Evolutionary conservation across 371 early-diverging fungal species (phyloP), one percentile per base, ranked within the genome.

Genomic region (Cladochytrium tenue): DNA sequence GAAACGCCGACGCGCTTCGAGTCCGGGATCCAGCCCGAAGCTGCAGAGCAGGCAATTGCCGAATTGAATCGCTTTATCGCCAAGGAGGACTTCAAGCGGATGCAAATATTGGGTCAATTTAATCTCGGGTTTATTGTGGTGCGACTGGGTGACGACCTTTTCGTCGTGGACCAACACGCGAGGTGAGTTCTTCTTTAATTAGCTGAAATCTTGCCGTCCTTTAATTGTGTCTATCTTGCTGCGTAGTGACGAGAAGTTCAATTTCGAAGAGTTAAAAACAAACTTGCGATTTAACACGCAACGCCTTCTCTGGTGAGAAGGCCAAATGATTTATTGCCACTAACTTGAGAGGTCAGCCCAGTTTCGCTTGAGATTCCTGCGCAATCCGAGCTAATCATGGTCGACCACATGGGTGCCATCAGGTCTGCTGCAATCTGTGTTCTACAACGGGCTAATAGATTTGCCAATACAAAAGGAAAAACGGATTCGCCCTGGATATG

Each of bases 81-180:
- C 55, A 95, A 96, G 73, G 58, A 63, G 0, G 97, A 98, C 69
- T 97, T 99, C 76, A 60, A 56, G 15, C 61, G 71, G 3, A 95
- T 99, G 93, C 61, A 86, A 53, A 77, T 99, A 3, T 56, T 98
- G 2, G 99, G 99, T 0, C 99, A 99, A 75, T 99, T 99, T 77
- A 99, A 99, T 70, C 85, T 88, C 34, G 99, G 99, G 0, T 99
- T 99, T 76, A 97, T 99, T 53, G 78, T 99, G n/a, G 87, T 85
- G 0, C 69, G 77, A 2, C 74, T 93, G 27, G 78, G 75, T 20
- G 73, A 76, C 25, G 91, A 93, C 65, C 78, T 99, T 1, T 95
- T 94, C 73, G 92, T 97, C 55, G 86, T 99, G 53, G 99, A 99
- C 79, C 99, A 99, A 69, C 99, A 99, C 75, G 99, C 99, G 3